Base-by-base conservation (phyloP, 2,329 filamentous ascomycete species). In the Botryotinia calthae region DNA sequence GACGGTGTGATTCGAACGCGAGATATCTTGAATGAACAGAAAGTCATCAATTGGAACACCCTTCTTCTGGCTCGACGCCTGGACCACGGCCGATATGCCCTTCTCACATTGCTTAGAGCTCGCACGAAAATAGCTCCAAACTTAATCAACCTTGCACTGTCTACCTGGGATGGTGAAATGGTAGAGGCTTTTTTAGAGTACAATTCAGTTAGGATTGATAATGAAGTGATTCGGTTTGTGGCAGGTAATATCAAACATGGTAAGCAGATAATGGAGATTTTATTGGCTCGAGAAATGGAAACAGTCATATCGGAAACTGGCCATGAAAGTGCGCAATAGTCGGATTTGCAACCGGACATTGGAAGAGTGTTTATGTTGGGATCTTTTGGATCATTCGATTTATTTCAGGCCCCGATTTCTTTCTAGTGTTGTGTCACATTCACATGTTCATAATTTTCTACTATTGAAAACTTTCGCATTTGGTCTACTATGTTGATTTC, bases 301-400 rank as follows among this genome's bases (percentile, higher is more conserved):
- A 51, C 1, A 51, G 48, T 14, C 5, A n/a, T n/a, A 5, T 51
- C 48, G 25, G 25, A 51, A 51, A 25, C 22, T 4, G 2, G 0
- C 10, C 48, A 12, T 10, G 12, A n/a, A 6, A n/a, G 25, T 25
- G 4, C 48, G 0, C 25, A n/a, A 0, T 6, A 51, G 2, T 51
- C 4, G 25, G 10, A 0, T 10, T 2, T 14, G 48, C 25, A 1
- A 6, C n/a, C 22, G 1, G 10, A 6, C 4, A 51, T n/a, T n/a
- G 9, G 4, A 12, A 4, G 46, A 12, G 9, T 51, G 10, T 25
- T 51, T 4, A 12, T 51, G 5, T 25, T 51, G 22, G 10, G 22
- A 51, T 51, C 22, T 22, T 51, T 4, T 14, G 48, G 22, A 51
- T 25, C 25, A 51, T 51, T 51, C 12, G 6, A n/a, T 6, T 51